phyloP scores from a whole-genome alignment of 1,284 basidiomycete genomes.

The Apiotrichum domesticum region DNA sequence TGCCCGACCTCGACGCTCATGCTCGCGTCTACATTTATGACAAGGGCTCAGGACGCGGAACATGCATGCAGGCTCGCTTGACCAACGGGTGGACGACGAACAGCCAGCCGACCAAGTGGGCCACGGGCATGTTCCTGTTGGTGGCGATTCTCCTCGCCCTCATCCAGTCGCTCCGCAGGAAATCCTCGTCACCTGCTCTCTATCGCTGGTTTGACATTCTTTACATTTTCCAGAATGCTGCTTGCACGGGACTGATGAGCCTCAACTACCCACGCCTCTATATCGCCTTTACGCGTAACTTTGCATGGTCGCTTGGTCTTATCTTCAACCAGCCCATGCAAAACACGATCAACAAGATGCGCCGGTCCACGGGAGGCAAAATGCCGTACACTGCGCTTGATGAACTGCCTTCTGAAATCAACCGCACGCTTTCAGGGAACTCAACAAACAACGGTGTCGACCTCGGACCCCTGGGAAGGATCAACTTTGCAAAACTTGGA shows the following conservation, averaged over 20 bases:
- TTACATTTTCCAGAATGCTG: conserved; percentile 74
- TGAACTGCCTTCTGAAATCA: conserved; percentile 57
- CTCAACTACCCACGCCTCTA: conserved; percentile 84
- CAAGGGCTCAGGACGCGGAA: conserved; percentile 63
- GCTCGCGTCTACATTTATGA: conserved; percentile 73
- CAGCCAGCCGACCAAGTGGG: conserved; percentile 70
- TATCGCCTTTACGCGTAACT: conserved; percentile 72
- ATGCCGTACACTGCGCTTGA: conserved; percentile 59
- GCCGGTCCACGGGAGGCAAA: conserved; percentile 70
- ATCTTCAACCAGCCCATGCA: conserved; percentile 65
- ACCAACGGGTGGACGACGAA: conserved; percentile 82
- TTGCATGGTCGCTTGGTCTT: conserved; percentile 83
- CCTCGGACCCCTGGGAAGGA: not conserved
- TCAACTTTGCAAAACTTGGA: not conserved
- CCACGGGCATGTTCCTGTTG: conserved; percentile 63
- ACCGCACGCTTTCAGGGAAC: conserved; percentile 65
- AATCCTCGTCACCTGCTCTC: conserved; percentile 48
- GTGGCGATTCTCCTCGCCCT: conserved; percentile 62
- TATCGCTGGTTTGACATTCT: conserved; percentile 70
- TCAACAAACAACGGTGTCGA: conserved; percentile 49
- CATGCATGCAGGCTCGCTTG: conserved; percentile 85
- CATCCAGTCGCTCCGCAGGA: conserved; percentile 55
- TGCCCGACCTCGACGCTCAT: conserved; percentile 88
- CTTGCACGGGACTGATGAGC: conserved; percentile 65
- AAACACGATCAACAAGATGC: conserved; percentile 70